Evolutionary conservation across 805 yeast genomes (phyloP).

Genomic region (Metschnikowia lochheadii): DNA sequence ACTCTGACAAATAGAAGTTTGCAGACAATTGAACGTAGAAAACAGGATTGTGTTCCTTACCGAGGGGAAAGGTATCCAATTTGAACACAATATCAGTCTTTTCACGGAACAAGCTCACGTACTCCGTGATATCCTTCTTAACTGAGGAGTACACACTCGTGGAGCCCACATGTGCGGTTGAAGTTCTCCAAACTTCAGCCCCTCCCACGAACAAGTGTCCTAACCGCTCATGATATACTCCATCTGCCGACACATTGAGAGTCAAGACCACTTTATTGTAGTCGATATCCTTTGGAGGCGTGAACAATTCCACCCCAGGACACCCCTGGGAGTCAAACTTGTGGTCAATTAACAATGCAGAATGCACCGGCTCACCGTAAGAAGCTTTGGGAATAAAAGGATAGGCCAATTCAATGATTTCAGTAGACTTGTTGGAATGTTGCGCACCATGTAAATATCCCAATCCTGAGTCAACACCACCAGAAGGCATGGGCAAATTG

Average conservation of each 20-base stretch:
- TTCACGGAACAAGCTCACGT: constrained; percentile 45
- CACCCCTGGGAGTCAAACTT: constrained; percentile 61
- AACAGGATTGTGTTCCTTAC: constrained; percentile 10
- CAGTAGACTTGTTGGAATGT: constrained; percentile 6
- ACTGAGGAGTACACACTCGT: constrained; percentile 43
- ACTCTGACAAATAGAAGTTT: constrained; percentile 38
- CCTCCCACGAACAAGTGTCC: constrained; percentile 61
- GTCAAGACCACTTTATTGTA: constrained; percentile 54
- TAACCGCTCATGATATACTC: constrained; percentile 58
- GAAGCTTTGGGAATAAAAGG: constrained; percentile 23
- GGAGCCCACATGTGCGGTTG: constrained; percentile 63
- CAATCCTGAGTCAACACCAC: not conserved
- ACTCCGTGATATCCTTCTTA: constrained; percentile 63
- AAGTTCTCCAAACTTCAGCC: constrained; percentile 67
- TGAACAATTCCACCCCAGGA: constrained; percentile 42
- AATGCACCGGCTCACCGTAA: constrained; percentile 34
- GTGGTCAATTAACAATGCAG: constrained; percentile 39
- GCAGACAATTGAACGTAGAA: constrained; percentile 52
- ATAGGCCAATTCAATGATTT: constrained; percentile 25
- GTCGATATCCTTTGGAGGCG: constrained; percentile 39
- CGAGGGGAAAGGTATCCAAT: constrained; percentile 48
- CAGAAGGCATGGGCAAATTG: not conserved
- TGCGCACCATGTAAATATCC: not conserved
- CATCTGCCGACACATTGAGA: constrained; percentile 52
- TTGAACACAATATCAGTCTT: constrained; percentile 48